Percentiles rank a stretch among this genome's conserved stretches.
Conservation (phyloP, 345 rosid genomes). For the Dipteronia sinensis region DNA sequence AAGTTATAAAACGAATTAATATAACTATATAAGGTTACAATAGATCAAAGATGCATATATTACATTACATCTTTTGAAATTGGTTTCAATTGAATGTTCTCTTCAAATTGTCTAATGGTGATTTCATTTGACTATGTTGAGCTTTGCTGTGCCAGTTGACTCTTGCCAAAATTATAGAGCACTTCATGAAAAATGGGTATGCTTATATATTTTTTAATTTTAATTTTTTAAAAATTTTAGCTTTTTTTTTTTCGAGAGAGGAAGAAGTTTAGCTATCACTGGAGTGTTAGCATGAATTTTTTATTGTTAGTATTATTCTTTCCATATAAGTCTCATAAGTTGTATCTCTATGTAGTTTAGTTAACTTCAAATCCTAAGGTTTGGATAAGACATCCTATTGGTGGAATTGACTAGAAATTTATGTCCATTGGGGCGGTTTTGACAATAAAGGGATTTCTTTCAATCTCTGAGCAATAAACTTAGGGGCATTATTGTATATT, state of each 20-base stretch:
- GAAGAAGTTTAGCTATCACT: too few species aligned
- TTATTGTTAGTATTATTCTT: background rate
- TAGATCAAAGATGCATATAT: too few species aligned
- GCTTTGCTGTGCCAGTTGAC: slow-evolving; percentile 85
- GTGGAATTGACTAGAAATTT: background rate
- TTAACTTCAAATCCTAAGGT: background rate
- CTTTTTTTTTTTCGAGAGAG: too few species aligned
- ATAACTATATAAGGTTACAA: background rate
- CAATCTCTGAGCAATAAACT: background rate
- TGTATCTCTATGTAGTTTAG: background rate
- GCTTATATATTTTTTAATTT: slow-evolving; percentile 18
- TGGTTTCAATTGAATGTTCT: background rate
- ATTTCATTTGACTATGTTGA: too few species aligned
- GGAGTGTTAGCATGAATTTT: background rate
- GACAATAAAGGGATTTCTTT: background rate
- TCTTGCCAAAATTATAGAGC: slow-evolving; percentile 70
- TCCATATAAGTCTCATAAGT: background rate
- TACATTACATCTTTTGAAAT: background rate
- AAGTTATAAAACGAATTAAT: background rate
- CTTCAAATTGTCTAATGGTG: background rate
- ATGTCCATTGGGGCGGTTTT: background rate
- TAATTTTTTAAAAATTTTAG: background rate
- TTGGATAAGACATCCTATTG: background rate
- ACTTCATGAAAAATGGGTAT: slow-evolving; percentile 85
- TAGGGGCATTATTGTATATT: background rate